phyloP scores from a whole-genome alignment of 495 filamentous ascomycete species.

The Daldinia vernicosa region DNA sequence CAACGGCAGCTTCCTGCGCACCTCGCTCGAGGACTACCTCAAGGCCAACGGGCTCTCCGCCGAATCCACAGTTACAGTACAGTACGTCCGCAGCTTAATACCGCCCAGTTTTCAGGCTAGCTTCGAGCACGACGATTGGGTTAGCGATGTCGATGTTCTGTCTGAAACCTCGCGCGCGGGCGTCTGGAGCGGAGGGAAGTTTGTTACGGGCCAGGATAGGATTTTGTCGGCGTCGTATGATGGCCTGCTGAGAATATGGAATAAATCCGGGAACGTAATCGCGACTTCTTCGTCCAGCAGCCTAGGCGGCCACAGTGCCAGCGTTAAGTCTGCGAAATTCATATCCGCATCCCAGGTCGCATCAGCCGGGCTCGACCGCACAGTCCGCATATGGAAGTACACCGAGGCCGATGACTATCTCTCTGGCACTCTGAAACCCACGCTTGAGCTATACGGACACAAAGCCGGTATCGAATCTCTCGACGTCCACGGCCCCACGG shows the following conservation, averaged over 20 bases:
- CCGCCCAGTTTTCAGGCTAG: conserved; percentile 85
- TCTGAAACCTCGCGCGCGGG: conserved; percentile 71
- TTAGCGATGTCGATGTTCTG: conserved; percentile 87
- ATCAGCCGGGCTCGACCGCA: conserved; percentile 82
- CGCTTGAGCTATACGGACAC: conserved; percentile 89
- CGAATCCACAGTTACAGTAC: conserved; percentile 84
- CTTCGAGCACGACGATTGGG: conserved; percentile 97
- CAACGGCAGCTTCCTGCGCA: conserved; percentile 87
- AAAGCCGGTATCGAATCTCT: conserved; percentile 75
- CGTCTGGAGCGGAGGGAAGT: conserved; percentile 57
- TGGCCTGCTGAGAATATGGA: conserved; percentile 86
- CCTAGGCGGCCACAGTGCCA: conserved; percentile 75
- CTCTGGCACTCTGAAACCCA: conserved; percentile 71
- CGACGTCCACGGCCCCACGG: conserved; percentile 76
- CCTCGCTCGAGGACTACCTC: conserved; percentile 89
- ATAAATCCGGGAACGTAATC: conserved; percentile 79
- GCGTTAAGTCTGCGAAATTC: conserved; percentile 83
- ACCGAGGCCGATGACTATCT: conserved; percentile 67
- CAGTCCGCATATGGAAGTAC: conserved; percentile 89
- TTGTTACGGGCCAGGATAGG: conserved; percentile 60
- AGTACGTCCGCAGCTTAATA: conserved; percentile 91
- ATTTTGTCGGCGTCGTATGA: conserved; percentile 93
- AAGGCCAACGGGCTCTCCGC: conserved; percentile 83
- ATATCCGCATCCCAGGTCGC: conserved; percentile 78
- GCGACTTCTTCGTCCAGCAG: conserved; percentile 70